These are phyloP conservation scores for Pseudogymnoascus sp. DNA, from an alignment of 2,329 filamentous ascomycete species.

Conservation along the genomic window DNA sequence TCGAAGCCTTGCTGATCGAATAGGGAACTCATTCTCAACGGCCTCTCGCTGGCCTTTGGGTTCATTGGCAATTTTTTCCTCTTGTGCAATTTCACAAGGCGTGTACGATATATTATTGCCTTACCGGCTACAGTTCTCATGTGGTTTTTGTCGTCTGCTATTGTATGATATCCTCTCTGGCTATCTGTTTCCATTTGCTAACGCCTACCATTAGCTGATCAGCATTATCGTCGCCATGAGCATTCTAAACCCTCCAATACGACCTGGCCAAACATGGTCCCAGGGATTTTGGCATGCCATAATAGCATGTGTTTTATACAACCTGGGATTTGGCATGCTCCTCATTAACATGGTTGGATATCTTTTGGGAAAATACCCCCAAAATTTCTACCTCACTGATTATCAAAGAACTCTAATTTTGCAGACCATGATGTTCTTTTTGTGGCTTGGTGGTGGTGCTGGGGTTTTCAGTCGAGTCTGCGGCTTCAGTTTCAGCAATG, in stretches of 20 bases:
- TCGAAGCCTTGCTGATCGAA: constrained; percentile 1
- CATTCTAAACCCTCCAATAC: constrained; percentile 39
- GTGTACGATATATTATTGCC: constrained; percentile 57
- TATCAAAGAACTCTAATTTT: constrained; percentile 61
- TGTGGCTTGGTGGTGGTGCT: constrained; percentile 58
- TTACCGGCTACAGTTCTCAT: constrained; percentile 58
- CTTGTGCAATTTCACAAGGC: constrained; percentile 59
- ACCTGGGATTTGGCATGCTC: constrained; percentile 51
- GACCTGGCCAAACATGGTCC: constrained; percentile 44
- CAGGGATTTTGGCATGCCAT: constrained; percentile 65
- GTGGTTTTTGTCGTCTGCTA: constrained; percentile 53
- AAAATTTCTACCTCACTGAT: constrained; percentile 56
- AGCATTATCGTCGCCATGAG: constrained; percentile 50
- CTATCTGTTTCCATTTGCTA: constrained; percentile 38
- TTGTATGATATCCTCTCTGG: constrained; percentile 50
- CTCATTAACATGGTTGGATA: constrained; percentile 65
- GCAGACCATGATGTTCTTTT: constrained; percentile 61
- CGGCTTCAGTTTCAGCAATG: constrained; percentile 50
- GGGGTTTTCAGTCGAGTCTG: constrained; percentile 51
- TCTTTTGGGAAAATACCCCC: constrained; percentile 58
- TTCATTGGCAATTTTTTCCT: constrained; percentile 60
- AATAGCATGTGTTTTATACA: constrained; percentile 53
- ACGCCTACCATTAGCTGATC: constrained; percentile 38
- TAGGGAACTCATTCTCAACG: constrained; percentile 54
- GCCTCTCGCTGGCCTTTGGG: constrained; percentile 52